Evolutionary conservation across 2,329 filamentous ascomycete species (phyloP), one percentile per base, ranked within the genome.

Genomic region (Beauveria bassiana): DNA sequence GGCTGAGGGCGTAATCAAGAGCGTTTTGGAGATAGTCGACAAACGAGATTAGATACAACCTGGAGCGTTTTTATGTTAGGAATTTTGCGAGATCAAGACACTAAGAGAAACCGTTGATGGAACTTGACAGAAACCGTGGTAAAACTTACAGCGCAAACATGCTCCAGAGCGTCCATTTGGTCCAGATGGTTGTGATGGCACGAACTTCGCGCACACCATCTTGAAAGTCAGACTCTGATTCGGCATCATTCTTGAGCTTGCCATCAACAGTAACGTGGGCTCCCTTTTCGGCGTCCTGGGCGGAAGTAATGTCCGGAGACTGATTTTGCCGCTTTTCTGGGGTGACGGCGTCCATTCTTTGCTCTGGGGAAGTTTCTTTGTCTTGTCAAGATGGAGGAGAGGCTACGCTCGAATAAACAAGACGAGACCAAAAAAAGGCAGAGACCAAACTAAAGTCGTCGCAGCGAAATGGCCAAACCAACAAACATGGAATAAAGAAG

Each of bases 1-100:
- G 81, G n/a, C 81, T 79, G 51, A 89, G 74, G 43, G 83, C 80
- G 57, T 77, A 65, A 52, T 77, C 70, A 59, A 77, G 68, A 26
- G 71, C 69, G 9, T 69, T 65, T 18, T 76, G 65, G 28, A 78
- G 68, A 31, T 68, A 67, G 61, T 76, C 73, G 62, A 73, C 68
- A 58, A 78, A 76, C n/a, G 68, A 68, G 53, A 77, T 71, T 22
- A 78, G 64, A 65, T 74, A 78, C 40, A 78, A 68, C 26, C 75
- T 78, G 54, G 43, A 64, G 43, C 16, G 2, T 22, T 38, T 38
- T 31, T 16, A 9, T 20, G 18, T 43, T n/a, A n/a, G 42, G 42
- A n/a, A 5, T 10, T 10, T 4, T 2, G 42, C 31, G 31, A 34
- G 31, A 38, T 34, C 4, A 4, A 38, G 34, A 38, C 34, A 14